Conservation (phyloP, 2,329 filamentous ascomycete species). For the Amesomyces nigricolor region DNA sequence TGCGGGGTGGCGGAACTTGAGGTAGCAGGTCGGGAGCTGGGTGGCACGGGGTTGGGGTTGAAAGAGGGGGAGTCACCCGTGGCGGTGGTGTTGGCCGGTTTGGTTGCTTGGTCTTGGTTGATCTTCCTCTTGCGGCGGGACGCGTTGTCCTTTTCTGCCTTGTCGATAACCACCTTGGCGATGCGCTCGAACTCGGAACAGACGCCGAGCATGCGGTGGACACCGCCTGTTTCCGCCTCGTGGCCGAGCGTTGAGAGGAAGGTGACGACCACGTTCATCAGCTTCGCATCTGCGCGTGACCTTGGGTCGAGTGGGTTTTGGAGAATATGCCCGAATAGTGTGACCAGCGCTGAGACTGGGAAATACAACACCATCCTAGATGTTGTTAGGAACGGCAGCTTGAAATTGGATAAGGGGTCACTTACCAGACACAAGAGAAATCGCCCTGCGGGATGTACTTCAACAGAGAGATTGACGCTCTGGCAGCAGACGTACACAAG, state of each 20-base stretch:
- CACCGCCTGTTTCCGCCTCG: constrained; percentile 83
- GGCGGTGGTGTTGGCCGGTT: constrained; percentile 1
- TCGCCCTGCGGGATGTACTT: constrained; percentile 97
- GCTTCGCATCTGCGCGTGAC: constrained; percentile 78
- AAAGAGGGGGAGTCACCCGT: constrained; percentile 20
- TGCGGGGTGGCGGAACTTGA: constrained; percentile 31
- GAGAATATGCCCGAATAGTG: constrained; percentile 90
- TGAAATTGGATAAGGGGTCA: constrained; percentile 15
- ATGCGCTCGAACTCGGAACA: constrained; percentile 97
- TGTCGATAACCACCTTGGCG: constrained; percentile 83
- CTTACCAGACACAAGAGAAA: constrained; percentile 89
- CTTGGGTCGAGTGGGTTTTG: constrained; percentile 90
- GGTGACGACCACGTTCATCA: constrained; percentile 90
- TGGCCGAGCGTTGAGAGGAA: constrained; percentile 86
- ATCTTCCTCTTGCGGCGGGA: constrained; percentile 79
- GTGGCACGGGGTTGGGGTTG: constrained; percentile 27
- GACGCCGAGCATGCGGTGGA: constrained; percentile 87
- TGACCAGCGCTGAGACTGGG: constrained; percentile 89
- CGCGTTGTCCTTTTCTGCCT: constrained; percentile 77
- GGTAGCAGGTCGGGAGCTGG: constrained; percentile 30
- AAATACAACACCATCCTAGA: constrained; percentile 86
- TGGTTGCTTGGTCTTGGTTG: constrained; percentile 42
- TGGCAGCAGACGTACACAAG: constrained; percentile 84
- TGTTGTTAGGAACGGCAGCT: constrained; percentile 17
- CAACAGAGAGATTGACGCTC: constrained; percentile 87